Base-by-base conservation (phyloP, 768 basidiomycete species). In the Agrocybe chaxingu region DNA sequence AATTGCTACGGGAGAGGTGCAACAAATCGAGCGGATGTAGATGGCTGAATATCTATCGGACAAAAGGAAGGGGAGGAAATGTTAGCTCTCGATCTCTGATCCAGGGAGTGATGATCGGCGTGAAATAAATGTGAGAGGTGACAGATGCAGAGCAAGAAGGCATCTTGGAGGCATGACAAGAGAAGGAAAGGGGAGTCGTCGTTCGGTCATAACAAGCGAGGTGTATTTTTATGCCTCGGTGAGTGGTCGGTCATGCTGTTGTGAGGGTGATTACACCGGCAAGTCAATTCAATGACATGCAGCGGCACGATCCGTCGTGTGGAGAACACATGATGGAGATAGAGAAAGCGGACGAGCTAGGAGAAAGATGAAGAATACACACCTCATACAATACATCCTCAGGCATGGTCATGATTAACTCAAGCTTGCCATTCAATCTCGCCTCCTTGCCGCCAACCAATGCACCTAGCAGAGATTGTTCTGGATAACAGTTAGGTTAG, bases 21-120 rank as follows among this genome's bases (percentile, higher is more conserved):
- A 80, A 68, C 11, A 80, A 65, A 57, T 79, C 78, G n/a, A 61
- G 33, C 3, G 78, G 76, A 34, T 66, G 63, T 4, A 81, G 57
- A 45, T 74, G 69, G 31, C 60, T 61, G 48, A 77, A 73, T 46
- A 80, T 72, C 76, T 80, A 39, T 40, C 48, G 12, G 42, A 13
- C 39, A 42, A 34, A 13, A 39, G 16, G 30, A 30, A 24, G 32
- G 13, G 5, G 3, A 8, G 29, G 42, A 29, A 10, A 50, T 18
- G 39, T 16, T 35, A 16, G 37, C 37, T 8, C 24, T 19, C 46
- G 45, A 9, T 38, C n/a, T 7, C 40, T 8, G 43, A 32, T 8
- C 19, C 40, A 37, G 16, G 10, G 42, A 11, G 7, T 19, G 33
- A 16, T 30, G 16, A 8, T 31, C 8, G 8, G 16, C 30, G 19